phyloP scores from a whole-genome alignment of 345 rosid species.

The Rhodamnia argentea region DNA sequence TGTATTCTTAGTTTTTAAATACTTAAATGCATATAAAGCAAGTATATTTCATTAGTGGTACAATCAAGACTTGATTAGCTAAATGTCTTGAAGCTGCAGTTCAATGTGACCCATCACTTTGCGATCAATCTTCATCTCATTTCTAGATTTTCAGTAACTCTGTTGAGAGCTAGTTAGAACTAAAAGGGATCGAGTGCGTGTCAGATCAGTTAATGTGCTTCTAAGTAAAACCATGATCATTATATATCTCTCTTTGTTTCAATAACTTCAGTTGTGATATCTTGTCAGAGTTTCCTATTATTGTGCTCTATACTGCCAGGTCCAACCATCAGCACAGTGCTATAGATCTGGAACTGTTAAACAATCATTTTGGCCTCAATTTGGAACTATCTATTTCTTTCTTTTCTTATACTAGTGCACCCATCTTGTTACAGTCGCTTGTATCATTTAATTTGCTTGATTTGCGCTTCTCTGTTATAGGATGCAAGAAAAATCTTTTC shows the following conservation, averaged over 20 bases:
- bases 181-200: not conserved
- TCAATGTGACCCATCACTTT: too few relatives aligned
- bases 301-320: not conserved
- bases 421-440: not conserved
- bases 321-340: not conserved
- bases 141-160: too few relatives aligned
- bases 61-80: too few relatives aligned
- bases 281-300: not conserved
- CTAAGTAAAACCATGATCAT: not conserved
- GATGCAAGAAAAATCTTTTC: conserved; percentile 39
- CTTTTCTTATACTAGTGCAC: not conserved
- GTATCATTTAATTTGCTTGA: not conserved
- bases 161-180: not conserved
- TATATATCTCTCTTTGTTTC: not conserved
- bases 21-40: not conserved
- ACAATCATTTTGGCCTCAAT: not conserved
- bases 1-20: not conserved
- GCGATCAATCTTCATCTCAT: too few relatives aligned
- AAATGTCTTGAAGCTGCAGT: too few relatives aligned
- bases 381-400: not conserved
- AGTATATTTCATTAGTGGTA: too few relatives aligned
- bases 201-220: not conserved
- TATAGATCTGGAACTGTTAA: not conserved
- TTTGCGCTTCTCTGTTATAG: conserved; percentile 13
- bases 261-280: not conserved